phyloP scores from a whole-genome alignment of 1,284 basidiomycete species.

The Malassezia caprae region DNA sequence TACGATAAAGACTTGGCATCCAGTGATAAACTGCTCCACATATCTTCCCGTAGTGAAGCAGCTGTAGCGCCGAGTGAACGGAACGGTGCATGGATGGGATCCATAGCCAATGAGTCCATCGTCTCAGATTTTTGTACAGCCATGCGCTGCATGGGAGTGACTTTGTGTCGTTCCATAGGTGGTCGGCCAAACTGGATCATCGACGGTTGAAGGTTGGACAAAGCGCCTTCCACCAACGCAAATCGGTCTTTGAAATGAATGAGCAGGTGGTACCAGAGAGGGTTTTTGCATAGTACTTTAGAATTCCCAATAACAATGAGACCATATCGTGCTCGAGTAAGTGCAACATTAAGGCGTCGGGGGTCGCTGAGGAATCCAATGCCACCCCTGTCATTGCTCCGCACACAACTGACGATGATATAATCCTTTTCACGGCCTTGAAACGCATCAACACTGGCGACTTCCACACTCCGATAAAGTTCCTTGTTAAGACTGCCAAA shows the following conservation, averaged over 20 bases:
- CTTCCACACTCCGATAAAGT: conserved; percentile 96
- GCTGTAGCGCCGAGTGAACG: neutral
- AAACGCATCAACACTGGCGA: conserved; percentile 97
- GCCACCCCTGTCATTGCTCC: conserved; percentile 97
- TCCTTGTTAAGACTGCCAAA: conserved; percentile 97
- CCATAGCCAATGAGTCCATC: conserved; percentile 12
- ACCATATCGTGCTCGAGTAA: conserved; percentile 94
- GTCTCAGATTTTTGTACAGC: conserved; percentile 20
- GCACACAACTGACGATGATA: conserved; percentile 95
- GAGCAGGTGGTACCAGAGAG: conserved; percentile 89
- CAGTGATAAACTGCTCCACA: neutral
- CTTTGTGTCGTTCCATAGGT: conserved; percentile 40
- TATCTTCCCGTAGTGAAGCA: neutral
- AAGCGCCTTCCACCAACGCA: conserved; percentile 85
- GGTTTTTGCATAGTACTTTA: conserved; percentile 84
- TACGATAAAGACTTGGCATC: neutral
- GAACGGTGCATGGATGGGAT: conserved; percentile 7
- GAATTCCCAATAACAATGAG: conserved; percentile 96
- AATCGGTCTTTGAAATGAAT: conserved; percentile 97
- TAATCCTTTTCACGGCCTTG: conserved; percentile 99
- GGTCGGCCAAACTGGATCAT: conserved; percentile 87
- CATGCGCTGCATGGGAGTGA: conserved; percentile 64
- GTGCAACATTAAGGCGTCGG: conserved; percentile 85
- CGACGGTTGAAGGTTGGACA: conserved; percentile 89
- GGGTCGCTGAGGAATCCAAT: conserved; percentile 99